These are phyloP conservation scores for Aspergillus incahuasiensis DNA, from an alignment of 495 filamentous ascomycete species.

Conservation along the genomic window DNA sequence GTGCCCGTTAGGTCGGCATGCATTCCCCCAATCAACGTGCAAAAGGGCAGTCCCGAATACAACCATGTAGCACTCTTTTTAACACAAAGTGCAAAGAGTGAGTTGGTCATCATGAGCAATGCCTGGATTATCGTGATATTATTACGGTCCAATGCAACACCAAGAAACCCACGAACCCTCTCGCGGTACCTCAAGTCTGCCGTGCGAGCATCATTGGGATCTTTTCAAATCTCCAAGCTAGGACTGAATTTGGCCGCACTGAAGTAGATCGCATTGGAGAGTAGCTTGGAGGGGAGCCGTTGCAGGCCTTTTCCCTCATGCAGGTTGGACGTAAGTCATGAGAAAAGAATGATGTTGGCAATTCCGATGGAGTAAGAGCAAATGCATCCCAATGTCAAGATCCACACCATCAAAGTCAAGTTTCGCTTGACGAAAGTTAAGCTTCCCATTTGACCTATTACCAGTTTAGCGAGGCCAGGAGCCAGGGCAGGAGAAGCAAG, in stretches of 20 bases:
- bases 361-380: constrained; percentile 38
- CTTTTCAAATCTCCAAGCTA: constrained; percentile 26
- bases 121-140: constrained; percentile 46
- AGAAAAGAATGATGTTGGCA: constrained; percentile 32
- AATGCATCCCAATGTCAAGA: constrained; percentile 36
- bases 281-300: constrained; percentile 40
- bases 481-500: too few species aligned
- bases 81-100: constrained; percentile 37
- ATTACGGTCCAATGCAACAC: constrained; percentile 34
- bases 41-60: constrained; percentile 40
- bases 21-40: constrained; percentile 45
- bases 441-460: constrained; percentile 22
- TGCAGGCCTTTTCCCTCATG: constrained; percentile 36
- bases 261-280: constrained; percentile 46
- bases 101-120: constrained; percentile 35
- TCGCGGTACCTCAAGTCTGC: constrained; percentile 34
- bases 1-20: constrained; percentile 19
- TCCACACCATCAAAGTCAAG: constrained; percentile 42
- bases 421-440: constrained; percentile 24
- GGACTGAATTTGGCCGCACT: constrained; percentile 33
- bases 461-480: too few species aligned
- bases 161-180: constrained; percentile 36
- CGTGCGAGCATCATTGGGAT: constrained; percentile 31
- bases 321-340: constrained; percentile 32
- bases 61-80: constrained; percentile 40